Evolutionary conservation across 75 land plant genomes (phyloP), one percentile per base, ranked within the genome.

Genomic region (Sequoiadendron giganteum): DNA sequence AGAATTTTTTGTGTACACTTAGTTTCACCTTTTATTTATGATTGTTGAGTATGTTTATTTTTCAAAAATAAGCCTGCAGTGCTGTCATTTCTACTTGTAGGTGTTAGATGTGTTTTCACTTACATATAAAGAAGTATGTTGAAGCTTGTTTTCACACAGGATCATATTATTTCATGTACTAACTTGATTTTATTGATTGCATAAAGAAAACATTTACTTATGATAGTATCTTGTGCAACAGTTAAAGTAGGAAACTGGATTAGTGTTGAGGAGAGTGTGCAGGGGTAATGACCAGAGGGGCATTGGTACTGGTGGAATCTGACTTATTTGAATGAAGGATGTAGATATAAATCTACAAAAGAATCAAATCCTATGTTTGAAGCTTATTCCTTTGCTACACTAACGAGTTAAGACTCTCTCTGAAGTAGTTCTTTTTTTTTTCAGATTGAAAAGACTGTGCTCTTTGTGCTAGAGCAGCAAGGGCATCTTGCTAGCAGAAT

Each of bases 401-500:
- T 73, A 10, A 48, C 25, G 30, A 25, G 84, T 10, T 43, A 45
- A 25, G 48, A 82, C 28, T 42, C 14, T 45, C 30, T 82, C 48
- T 82, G 84, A 82, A 39, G 9, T 82, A 54, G n/a, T 10, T 86
- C 10, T 10, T 86, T 78, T 90, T 25, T 79, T 2, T 75, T 6
- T 58, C 94, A 97, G 99, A 94, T 97, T 87, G 99, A 97, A 73
- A 97, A 97, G 91, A 91, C 90, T 89, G 99, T 97, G 13, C 91
- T 97, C 16, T 96, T 97, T 77, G 45, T 96, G 56, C 77, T 97
- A 85, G 92, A 94, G 85, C 92, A 95, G 92, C 98, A 97, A 95
- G 98, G 99, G 36, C 47, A 88, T 42, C 92, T 97, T 48, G 99
- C 99, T 32, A 87, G 87, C 43, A 91, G 93, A 68, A 87, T 97